phyloP scores from a whole-genome alignment of 23 red algal species.

The Agarophyton chilense region DNA sequence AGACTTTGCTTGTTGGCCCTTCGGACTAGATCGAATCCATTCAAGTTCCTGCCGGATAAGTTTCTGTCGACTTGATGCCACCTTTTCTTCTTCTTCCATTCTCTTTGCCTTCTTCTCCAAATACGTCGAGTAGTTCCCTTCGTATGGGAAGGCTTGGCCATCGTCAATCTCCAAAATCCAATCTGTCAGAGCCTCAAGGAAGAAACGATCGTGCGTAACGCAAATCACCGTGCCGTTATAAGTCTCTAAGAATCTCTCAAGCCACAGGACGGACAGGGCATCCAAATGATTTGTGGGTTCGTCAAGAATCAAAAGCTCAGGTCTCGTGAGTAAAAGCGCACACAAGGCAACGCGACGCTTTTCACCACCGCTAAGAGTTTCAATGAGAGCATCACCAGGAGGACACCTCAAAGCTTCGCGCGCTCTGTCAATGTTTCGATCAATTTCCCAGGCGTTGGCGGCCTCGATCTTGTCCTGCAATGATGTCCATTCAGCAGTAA shows the following conservation, averaged over 20 bases:
- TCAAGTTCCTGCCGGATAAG: conserved; percentile 83
- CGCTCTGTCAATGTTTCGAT: conserved; percentile 85
- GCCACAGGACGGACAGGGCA: conserved; percentile 85
- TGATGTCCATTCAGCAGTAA: conserved; percentile 72
- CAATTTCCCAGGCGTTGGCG: conserved; percentile 83
- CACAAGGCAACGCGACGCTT: conserved; percentile 81
- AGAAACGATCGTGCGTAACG: conserved; percentile 78
- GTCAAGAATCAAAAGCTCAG: conserved; percentile 88
- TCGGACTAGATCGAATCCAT: conserved; percentile 83
- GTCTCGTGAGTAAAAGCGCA: conserved; percentile 74
- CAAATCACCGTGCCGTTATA: conserved; percentile 74
- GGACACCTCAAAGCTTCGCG: conserved; percentile 82
- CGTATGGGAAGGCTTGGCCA: conserved; percentile 78
- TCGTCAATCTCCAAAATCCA: conserved; percentile 95
- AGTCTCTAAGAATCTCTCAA: conserved; percentile 87
- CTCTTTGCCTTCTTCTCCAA: conserved; percentile 80
- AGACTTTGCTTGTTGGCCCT: conserved; percentile 78
- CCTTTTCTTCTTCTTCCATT: conserved; percentile 82
- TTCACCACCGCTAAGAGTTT: conserved; percentile 86
- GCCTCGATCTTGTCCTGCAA: conserved; percentile 89
- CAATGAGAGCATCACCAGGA: conserved; percentile 72
- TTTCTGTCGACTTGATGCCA: conserved; percentile 52
- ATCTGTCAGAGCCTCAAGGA: conserved; percentile 84
- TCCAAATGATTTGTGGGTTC: conserved; percentile 73
- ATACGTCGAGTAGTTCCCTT: conserved; percentile 91